Evolutionary conservation across 2,329 filamentous ascomycete species (phyloP).

Genomic region (Tricladium varicosporioides): DNA sequence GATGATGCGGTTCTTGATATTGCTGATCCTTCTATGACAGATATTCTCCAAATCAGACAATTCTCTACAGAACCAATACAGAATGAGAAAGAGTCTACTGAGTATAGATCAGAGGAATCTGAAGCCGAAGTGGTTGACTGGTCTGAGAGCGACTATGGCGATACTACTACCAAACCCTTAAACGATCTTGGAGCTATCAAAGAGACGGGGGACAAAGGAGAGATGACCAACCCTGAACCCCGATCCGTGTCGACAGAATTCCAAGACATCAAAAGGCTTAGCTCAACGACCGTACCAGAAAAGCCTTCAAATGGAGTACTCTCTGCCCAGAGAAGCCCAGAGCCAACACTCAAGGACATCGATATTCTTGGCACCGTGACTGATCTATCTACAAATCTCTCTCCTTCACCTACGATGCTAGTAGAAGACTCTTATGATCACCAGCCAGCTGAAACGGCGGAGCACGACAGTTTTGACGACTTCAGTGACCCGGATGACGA

Average conservation of each 20-base stretch:
- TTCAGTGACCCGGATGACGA: slow-evolving; percentile 90
- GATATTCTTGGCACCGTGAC: slow-evolving; percentile 15
- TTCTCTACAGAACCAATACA: not conserved
- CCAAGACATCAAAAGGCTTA: slow-evolving; percentile 45
- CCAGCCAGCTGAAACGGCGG: slow-evolving; percentile 15
- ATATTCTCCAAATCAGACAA: slow-evolving; percentile 28
- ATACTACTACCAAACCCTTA: slow-evolving; percentile 16
- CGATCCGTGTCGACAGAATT: slow-evolving; percentile 47
- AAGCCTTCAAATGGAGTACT: not conserved
- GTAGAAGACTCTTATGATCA: slow-evolving; percentile 23
- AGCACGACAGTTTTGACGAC: slow-evolving; percentile 51
- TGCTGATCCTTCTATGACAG: slow-evolving; percentile 21
- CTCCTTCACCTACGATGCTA: slow-evolving; percentile 1
- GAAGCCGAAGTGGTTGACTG: slow-evolving; percentile 44
- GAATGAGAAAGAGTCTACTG: not conserved
- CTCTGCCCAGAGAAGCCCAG: slow-evolving; percentile 13
- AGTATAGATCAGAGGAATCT: slow-evolving; percentile 1
- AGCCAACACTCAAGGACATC: slow-evolving; percentile 27
- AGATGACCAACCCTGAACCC: slow-evolving; percentile 17
- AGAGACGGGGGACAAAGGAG: slow-evolving; percentile 3
- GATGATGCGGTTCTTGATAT: slow-evolving; percentile 34
- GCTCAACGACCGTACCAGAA: slow-evolving; percentile 7
- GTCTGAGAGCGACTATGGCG: slow-evolving; percentile 50
- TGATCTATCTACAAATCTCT: not conserved
- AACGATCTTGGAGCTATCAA: slow-evolving; percentile 4